Evolutionary conservation across 176 grass and related monocot species (phyloP).

Genomic region (Oryza meridionalis): DNA sequence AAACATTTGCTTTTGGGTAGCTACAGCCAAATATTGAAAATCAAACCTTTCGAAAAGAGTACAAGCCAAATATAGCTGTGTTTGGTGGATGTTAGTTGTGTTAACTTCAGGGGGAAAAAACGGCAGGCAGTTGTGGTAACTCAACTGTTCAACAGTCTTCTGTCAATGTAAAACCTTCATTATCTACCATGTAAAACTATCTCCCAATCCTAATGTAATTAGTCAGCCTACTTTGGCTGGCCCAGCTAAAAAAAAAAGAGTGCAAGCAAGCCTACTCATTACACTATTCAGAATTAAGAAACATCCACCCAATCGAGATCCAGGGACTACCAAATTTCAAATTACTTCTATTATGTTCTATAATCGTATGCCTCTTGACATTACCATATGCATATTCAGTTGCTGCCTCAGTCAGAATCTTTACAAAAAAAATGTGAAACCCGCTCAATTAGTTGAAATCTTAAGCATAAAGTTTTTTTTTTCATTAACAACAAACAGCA

Average conservation of each 20-base stretch:
- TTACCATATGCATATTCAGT: background rate
- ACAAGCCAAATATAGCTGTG: too few species aligned
- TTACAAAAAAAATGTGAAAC: background rate
- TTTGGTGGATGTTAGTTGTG: too few species aligned
- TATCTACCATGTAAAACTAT: too few species aligned
- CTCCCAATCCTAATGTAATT: too few species aligned
- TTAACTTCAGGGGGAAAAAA: too few species aligned
- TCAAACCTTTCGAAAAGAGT: background rate
- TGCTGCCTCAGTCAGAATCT: background rate
- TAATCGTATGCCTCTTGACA: slow-evolving; percentile 7
- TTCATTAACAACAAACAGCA: background rate
- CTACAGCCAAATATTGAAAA: background rate
- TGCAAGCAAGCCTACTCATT: background rate
- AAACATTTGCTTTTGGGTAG: background rate
- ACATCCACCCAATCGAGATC: background rate
- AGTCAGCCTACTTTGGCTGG: too few species aligned
- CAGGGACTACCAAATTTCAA: background rate
- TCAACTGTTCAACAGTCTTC: too few species aligned
- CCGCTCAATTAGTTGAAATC: background rate
- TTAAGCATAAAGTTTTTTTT: background rate
- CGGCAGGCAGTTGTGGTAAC: too few species aligned
- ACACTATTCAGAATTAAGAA: background rate
- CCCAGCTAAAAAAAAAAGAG: background rate
- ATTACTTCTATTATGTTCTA: background rate
- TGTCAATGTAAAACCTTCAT: too few species aligned